Percentiles rank a stretch among this genome's conserved stretches.
These are phyloP conservation scores for Grosmannia huntii DNA, from an alignment of 2,329 filamentous ascomycete species.

Conservation along the genomic window DNA sequence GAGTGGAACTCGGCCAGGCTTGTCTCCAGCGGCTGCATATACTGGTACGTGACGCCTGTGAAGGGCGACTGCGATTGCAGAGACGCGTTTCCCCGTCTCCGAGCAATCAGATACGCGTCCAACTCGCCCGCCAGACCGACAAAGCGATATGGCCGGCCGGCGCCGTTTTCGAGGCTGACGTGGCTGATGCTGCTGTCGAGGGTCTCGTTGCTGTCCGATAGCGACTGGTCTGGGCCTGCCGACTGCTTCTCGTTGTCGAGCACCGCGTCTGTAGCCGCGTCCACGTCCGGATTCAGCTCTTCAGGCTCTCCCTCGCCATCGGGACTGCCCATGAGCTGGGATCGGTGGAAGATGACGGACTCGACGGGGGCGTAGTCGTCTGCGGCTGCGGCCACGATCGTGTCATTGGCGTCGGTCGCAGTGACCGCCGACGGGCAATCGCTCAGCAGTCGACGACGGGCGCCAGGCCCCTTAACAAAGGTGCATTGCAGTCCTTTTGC, in stretches of 20 bases:
- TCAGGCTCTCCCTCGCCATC: neutral
- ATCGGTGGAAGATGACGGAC: neutral
- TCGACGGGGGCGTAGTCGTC: neutral
- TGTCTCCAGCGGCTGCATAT: neutral
- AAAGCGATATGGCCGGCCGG: neutral
- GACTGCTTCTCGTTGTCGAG: neutral
- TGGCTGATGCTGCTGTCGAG: too few species aligned
- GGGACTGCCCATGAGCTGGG: neutral
- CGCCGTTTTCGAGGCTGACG: neutral
- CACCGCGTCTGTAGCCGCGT: neutral
- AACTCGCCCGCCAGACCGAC: conserved; percentile 2
- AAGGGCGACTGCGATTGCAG: conserved; percentile 1
- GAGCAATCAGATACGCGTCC: conserved; percentile 2
- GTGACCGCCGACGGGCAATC: neutral
- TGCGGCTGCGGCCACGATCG: neutral
- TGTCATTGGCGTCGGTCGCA: neutral
- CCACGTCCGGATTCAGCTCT: too few species aligned
- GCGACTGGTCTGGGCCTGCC: neutral
- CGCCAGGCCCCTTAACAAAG: neutral
- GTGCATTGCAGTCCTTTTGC: conserved; percentile 1
- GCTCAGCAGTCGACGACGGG: neutral
- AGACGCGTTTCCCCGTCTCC: neutral
- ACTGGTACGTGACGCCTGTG: neutral
- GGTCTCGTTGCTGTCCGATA: neutral
- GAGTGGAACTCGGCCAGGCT: neutral